Evolutionary conservation across 768 basidiomycete genomes (phyloP).

Genomic region (Lentinula boryana): DNA sequence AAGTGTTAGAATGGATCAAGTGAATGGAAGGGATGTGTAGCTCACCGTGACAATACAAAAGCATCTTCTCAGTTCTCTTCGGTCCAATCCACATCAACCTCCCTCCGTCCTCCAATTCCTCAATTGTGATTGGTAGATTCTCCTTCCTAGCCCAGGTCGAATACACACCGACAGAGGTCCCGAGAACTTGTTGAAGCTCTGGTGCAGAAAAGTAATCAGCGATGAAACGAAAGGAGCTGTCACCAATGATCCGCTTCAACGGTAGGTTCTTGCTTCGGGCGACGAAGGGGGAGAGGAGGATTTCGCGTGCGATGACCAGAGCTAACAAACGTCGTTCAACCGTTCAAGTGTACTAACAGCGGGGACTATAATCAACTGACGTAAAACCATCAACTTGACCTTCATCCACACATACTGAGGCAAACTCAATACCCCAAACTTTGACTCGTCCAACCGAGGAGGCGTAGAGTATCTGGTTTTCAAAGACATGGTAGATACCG

Average conservation of each 20-base stretch:
- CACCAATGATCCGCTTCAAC: neutral
- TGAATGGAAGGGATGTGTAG: neutral
- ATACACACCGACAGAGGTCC: conserved; percentile 12
- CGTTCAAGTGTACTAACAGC: no score
- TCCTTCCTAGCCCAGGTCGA: conserved; percentile 12
- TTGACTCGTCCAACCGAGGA: neutral
- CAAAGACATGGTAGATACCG: no score
- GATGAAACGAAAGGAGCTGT: neutral
- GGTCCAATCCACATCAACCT: conserved; percentile 27
- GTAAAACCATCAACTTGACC: neutral
- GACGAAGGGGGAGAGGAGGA: conserved; percentile 1
- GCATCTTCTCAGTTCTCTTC: conserved; percentile 23
- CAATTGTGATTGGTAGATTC: conserved; percentile 13
- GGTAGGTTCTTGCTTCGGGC: neutral
- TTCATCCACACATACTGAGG: neutral
- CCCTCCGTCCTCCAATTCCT: conserved; percentile 21
- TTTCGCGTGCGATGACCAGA: neutral
- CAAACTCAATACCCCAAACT: neutral
- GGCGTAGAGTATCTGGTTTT: neutral
- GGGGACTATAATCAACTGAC: neutral
- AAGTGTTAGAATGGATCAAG: neutral
- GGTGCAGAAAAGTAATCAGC: neutral
- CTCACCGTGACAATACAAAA: conserved; percentile 27
- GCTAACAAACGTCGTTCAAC: neutral
- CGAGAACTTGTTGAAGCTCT: neutral